Conservation (phyloP, 2,329 filamentous ascomycete genomes). For the Fusarium stilboides region DNA sequence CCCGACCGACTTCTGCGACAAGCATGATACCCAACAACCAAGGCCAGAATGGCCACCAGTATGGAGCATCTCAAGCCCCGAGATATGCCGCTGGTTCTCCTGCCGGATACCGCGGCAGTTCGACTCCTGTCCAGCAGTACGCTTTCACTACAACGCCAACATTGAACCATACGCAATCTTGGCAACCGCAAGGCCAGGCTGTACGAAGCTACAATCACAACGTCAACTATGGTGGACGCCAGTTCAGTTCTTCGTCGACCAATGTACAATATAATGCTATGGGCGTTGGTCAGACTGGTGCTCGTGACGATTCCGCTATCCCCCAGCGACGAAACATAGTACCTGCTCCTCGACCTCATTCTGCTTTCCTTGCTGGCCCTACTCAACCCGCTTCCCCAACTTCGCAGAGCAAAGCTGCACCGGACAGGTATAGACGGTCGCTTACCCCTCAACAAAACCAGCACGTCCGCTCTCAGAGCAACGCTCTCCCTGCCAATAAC, state of each 20-base stretch:
- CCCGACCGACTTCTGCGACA: slow-evolving; percentile 72
- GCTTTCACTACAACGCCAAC: slow-evolving; percentile 81
- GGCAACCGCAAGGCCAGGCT: slow-evolving; percentile 60
- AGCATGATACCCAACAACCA: slow-evolving; percentile 66
- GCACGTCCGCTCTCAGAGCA: slow-evolving; percentile 58
- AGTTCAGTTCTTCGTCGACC: slow-evolving; percentile 58
- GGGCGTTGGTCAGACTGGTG: slow-evolving; percentile 58
- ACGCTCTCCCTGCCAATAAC: slow-evolving; percentile 49
- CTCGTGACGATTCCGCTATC: slow-evolving; percentile 68
- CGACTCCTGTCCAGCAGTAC: slow-evolving; percentile 79
- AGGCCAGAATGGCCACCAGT: slow-evolving; percentile 66
- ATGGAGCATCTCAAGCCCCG: slow-evolving; percentile 58
- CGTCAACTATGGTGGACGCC: slow-evolving; percentile 51
- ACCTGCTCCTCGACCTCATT: slow-evolving; percentile 60
- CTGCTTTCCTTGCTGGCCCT: slow-evolving; percentile 58
- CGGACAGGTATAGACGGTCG: slow-evolving; percentile 83
- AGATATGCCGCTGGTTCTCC: slow-evolving; percentile 56
- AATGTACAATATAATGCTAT: slow-evolving; percentile 58
- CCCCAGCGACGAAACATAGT: slow-evolving; percentile 60
- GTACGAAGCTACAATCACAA: slow-evolving; percentile 42
- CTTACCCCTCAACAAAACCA: slow-evolving; percentile 56
- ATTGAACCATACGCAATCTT: slow-evolving; percentile 68
- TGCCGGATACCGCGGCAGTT: slow-evolving; percentile 68
- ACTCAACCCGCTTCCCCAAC: slow-evolving; percentile 65
- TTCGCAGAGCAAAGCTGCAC: slow-evolving; percentile 65